Conservation (phyloP, 2,329 filamentous ascomycete species). For the Fusarium albidum region DNA sequence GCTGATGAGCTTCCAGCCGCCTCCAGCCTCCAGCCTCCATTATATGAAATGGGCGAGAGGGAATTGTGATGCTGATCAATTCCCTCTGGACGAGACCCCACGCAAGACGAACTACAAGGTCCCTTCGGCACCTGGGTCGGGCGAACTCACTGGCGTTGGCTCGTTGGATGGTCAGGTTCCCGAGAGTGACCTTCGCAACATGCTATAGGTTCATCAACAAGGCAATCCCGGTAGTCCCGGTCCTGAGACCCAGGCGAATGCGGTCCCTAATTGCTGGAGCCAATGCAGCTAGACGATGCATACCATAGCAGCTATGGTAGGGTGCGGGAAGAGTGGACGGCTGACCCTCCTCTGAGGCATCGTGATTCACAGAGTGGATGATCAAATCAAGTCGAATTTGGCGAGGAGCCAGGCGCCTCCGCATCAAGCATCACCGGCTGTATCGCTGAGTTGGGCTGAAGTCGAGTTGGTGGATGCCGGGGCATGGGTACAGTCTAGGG, state of each 20-base stretch:
- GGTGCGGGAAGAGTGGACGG: constrained; percentile 7
- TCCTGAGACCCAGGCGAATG: constrained; percentile 6
- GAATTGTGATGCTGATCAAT: constrained; percentile 13
- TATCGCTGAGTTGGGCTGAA: constrained; percentile 16
- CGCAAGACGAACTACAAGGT: constrained; percentile 15
- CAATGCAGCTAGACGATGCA: constrained; percentile 35
- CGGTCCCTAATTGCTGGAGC: constrained; percentile 14
- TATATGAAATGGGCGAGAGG: constrained; percentile 5
- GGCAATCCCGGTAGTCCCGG: constrained; percentile 13
- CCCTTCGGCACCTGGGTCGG: constrained; percentile 1
- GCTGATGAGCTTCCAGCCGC: constrained; percentile 7
- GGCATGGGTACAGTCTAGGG: constrained; percentile 33
- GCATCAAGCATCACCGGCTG: constrained; percentile 12
- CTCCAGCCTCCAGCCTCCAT: constrained; percentile 1
- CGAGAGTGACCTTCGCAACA: constrained; percentile 4
- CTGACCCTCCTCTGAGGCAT: constrained; percentile 18
- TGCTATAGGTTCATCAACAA: constrained; percentile 1
- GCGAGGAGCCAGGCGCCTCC: constrained; percentile 19
- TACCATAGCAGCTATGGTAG: constrained; percentile 27
- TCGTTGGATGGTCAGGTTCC: constrained; percentile 7
- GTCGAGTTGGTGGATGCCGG: constrained; percentile 27
- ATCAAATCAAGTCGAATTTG: constrained; percentile 16
- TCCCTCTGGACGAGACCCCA: constrained; percentile 20
- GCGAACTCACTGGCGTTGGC: constrained; percentile 6
- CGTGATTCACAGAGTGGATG: constrained; percentile 17